Percentiles rank a stretch among this genome's conserved stretches.
Evolutionary conservation across 208 protist genomes (phyloP).

Genomic region (Leishmania turanica): DNA sequence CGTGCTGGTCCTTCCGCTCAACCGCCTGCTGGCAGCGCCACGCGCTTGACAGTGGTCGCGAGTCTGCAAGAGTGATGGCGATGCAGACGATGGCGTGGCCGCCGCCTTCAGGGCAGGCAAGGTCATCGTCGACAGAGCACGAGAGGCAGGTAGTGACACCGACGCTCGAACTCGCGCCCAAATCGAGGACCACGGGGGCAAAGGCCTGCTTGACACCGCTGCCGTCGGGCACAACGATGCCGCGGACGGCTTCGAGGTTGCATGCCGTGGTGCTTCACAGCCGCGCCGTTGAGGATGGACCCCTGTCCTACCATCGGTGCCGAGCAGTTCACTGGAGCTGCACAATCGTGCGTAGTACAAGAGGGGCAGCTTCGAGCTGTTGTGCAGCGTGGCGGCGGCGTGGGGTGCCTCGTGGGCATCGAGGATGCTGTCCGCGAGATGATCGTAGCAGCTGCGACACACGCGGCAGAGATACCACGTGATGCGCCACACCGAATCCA

Average conservation of each 20-base stretch:
- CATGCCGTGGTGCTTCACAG: neutral
- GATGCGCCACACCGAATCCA: conserved; percentile 11
- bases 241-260: neutral
- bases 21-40: neutral
- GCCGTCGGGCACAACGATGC: neutral
- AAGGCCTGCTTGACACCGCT: neutral
- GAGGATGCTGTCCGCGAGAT: conserved; percentile 14
- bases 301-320: neutral
- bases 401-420: conserved; percentile 21
- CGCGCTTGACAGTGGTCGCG: conserved; percentile 1
- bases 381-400: neutral
- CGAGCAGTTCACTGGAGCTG: neutral
- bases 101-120: neutral
- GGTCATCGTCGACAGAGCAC: neutral
- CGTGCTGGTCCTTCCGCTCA: neutral
- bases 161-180: conserved; percentile 12
- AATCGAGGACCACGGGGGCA: neutral
- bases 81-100: neutral
- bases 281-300: neutral
- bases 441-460: conserved; percentile 25
- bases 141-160: neutral
- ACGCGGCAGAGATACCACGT: conserved; percentile 36
- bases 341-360: conserved; percentile 22
- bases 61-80: conserved; percentile 5
- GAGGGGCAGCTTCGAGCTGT: neutral